Percentiles rank a stretch among this genome's conserved stretches.
These are phyloP conservation scores for Alternaria solani DNA, from an alignment of 2,329 filamentous ascomycete genomes.

Conservation along the genomic window DNA sequence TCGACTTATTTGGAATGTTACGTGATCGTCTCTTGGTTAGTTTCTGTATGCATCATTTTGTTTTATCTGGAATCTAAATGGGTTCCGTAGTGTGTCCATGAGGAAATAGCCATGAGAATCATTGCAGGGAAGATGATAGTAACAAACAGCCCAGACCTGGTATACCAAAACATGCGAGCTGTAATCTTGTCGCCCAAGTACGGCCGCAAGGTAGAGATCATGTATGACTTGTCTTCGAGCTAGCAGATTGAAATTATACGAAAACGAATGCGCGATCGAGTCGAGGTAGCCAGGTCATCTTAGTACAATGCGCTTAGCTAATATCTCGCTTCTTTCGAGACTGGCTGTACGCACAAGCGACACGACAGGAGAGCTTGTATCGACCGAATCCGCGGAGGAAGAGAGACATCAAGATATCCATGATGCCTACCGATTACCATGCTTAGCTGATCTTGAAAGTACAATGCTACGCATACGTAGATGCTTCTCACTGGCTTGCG, in stretches of 20 bases:
- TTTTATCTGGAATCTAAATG: not conserved
- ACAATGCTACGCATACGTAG: not conserved
- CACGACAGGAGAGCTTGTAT: not conserved
- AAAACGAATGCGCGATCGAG: no score
- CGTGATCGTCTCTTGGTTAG: not conserved
- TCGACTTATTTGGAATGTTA: not conserved
- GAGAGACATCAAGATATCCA: not conserved
- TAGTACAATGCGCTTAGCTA: no score
- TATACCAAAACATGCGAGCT: no score
- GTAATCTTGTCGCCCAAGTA: no score
- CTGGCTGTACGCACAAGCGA: not conserved
- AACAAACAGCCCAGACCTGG: not conserved
- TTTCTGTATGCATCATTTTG: not conserved
- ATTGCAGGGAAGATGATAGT: not conserved
- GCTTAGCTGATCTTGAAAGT: not conserved
- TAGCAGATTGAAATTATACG: no score
- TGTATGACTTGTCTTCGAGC: no score
- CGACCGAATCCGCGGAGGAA: not conserved
- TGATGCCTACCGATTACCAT: not conserved
- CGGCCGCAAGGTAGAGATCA: no score
- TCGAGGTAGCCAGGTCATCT: no score
- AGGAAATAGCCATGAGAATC: not conserved
- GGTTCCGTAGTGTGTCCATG: not conserved
- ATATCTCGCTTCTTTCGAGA: not conserved
- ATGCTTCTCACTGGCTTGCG: not conserved